These are phyloP conservation scores for Coemansia sp. DNA, from an alignment of 192 early-diverging fungal genomes.

Conservation along the genomic window DNA sequence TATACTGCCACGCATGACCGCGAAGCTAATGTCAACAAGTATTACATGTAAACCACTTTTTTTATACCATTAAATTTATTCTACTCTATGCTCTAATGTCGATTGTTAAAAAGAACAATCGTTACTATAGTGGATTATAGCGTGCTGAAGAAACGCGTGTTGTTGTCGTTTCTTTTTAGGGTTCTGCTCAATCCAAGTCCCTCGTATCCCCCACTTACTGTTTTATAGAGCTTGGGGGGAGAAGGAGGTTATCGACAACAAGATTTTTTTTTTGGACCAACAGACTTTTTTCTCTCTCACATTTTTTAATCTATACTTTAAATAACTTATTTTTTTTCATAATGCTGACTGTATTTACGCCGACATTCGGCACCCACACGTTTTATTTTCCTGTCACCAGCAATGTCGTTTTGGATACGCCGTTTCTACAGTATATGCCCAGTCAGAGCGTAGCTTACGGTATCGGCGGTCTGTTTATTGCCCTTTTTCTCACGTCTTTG, in stretches of 20 bases:
- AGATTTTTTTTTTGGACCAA: background rate
- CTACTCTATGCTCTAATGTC: background rate
- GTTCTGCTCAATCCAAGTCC: background rate
- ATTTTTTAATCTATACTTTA: background rate
- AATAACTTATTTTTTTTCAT: background rate
- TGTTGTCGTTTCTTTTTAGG: background rate
- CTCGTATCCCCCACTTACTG: background rate
- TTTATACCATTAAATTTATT: background rate
- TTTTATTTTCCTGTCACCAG: conserved; percentile 14
- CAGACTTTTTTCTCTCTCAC: background rate
- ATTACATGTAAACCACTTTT: conserved; percentile 32
- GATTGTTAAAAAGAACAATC: background rate
- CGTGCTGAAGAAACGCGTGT: background rate
- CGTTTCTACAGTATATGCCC: conserved; percentile 33
- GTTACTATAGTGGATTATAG: background rate
- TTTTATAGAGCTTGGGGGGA: background rate
- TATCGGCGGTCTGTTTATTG: conserved; percentile 34
- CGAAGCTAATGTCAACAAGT: conserved; percentile 31
- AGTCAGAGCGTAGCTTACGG: conserved; percentile 27
- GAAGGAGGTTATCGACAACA: background rate
- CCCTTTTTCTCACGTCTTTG: conserved; percentile 14
- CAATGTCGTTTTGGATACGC: conserved; percentile 15
- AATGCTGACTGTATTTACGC: conserved; percentile 17
- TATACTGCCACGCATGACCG: conserved; percentile 27
- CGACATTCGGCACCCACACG: conserved; percentile 4